Evolutionary conservation across 2,329 filamentous ascomycete species (phyloP).

Genomic region (Chaetomium sp.): DNA sequence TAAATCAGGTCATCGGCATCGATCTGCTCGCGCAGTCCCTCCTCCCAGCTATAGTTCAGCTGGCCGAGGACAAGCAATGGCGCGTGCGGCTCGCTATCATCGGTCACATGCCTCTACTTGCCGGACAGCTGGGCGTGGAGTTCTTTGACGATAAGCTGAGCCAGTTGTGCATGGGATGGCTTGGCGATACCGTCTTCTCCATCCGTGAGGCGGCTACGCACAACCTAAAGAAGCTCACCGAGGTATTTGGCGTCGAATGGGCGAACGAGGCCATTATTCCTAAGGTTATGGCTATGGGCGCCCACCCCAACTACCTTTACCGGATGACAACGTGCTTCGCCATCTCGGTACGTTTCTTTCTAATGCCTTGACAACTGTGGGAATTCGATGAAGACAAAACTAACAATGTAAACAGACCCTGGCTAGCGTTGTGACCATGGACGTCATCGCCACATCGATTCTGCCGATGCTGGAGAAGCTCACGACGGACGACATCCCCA

Average conservation of each 20-base stretch:
- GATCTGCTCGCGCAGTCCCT: slow-evolving; percentile 94
- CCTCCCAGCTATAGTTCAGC: slow-evolving; percentile 91
- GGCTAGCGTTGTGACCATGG: slow-evolving; percentile 83
- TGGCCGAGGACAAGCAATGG: slow-evolving; percentile 99
- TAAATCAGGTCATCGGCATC: slow-evolving; percentile 98
- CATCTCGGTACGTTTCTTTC: slow-evolving; percentile 66
- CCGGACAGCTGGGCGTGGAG: slow-evolving; percentile 88
- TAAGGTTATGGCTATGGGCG: slow-evolving; percentile 97
- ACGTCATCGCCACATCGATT: slow-evolving; percentile 88
- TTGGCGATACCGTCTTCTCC: slow-evolving; percentile 97
- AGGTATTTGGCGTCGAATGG: slow-evolving; percentile 98
- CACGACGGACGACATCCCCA: slow-evolving; percentile 89
- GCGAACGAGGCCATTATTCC: slow-evolving; percentile 95
- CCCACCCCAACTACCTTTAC: slow-evolving; percentile 98
- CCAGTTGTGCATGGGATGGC: slow-evolving; percentile 94
- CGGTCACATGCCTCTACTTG: slow-evolving; percentile 95
- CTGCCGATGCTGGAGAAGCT: slow-evolving; percentile 95
- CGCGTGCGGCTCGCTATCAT: slow-evolving; percentile 96
- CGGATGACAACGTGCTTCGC: slow-evolving; percentile 99
- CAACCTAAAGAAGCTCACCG: slow-evolving; percentile 96
- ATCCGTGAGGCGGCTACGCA: slow-evolving; percentile 96
- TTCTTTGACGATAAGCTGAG: slow-evolving; percentile 99
- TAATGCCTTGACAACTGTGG: not conserved
- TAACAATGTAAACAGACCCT: slow-evolving; percentile 60
- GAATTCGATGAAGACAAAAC: not conserved